Base-by-base conservation (phyloP, 768 basidiomycete genomes). In the Sporobolomyces roseus region DNA sequence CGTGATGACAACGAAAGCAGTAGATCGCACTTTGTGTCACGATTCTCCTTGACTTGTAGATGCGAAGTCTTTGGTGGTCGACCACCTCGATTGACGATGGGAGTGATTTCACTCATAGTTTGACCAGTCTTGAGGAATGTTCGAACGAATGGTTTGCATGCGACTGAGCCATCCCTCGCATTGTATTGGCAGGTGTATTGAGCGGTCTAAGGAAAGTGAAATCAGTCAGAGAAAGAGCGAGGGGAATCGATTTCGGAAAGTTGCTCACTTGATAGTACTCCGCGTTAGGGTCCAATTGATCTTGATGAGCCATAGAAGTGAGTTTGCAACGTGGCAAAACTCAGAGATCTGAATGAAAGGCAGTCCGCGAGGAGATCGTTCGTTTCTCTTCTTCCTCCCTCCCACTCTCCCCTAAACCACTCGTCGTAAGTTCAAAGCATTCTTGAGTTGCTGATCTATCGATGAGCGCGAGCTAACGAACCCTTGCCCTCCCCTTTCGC, bases 121-220 rank as follows among this genome's bases (percentile, higher is more conserved):
- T 29, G 1, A 6, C 27, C 56, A 19, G 38, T 8, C 43, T 49
- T 80, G 77, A 82, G 81, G 74, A 93, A 88, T 32, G 91, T 81
- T 21, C 91, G 85, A 33, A 87, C 84, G 51, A 92, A 79, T 9
- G 89, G 90, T 76, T 84, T 85, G 76, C 90, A 92, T 43, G 84
- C 83, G 52, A 85, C 73, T 30, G 35, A 49, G 45, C 48, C 50
- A 21, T 65, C 23, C 17, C 70, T 75, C 21, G 70, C 74, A 66
- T 83, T 80, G 50, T 78, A 74, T 51, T 83, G 79, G 77, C 89
- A 92, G 32, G 80, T 83, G 77, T 84, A 88, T 75, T 91, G 90
- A 13, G 87, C 78, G 51, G 91, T 84, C 79, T 91, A n/a, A n/a
- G n/a, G n/a, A n/a, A n/a, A n/a, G 89, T 7, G 13, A 23, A 21